These are phyloP conservation scores for Curvularia lunata DNA, from an alignment of 2,329 filamentous ascomycete genomes.

Conservation along the genomic window DNA sequence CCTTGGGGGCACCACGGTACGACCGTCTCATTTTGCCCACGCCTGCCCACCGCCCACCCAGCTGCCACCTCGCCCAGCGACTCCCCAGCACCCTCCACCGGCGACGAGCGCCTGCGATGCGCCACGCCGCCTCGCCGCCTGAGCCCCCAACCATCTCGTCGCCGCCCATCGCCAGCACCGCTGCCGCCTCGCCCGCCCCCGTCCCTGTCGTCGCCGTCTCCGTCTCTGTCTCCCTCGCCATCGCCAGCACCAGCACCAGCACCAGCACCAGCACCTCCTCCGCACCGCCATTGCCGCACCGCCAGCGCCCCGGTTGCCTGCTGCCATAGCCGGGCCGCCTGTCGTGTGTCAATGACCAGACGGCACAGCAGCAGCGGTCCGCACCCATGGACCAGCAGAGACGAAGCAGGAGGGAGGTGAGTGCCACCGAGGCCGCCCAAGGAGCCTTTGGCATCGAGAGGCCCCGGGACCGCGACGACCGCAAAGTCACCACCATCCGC, in stretches of 20 bases:
- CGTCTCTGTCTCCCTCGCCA: slow-evolving; percentile 1
- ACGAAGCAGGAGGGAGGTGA: slow-evolving; percentile 36
- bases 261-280: not conserved
- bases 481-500: slow-evolving; percentile 56
- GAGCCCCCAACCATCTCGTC: slow-evolving; percentile 6
- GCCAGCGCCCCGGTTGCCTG: slow-evolving; percentile 20
- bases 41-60: not conserved
- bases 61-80: not conserved
- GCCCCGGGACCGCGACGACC: slow-evolving; percentile 28
- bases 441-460: slow-evolving; percentile 23
- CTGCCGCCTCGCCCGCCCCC: slow-evolving; percentile 6
- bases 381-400: slow-evolving; percentile 38
- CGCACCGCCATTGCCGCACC: slow-evolving; percentile 8
- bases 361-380: slow-evolving; percentile 24
- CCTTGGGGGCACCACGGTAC: slow-evolving; percentile 3
- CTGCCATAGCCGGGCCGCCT: slow-evolving; percentile 22
- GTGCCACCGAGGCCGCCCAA: slow-evolving; percentile 29
- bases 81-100: not conserved
- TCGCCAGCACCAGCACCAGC: not conserved
- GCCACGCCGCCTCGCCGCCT: slow-evolving; percentile 17
- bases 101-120: slow-evolving; percentile 30
- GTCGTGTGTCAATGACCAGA: slow-evolving; percentile 24
- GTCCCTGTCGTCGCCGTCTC: slow-evolving; percentile 4
- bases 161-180: slow-evolving; percentile 13
- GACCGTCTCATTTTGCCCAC: slow-evolving; percentile 12